Conservation (phyloP, 768 basidiomycete species). For the Mycena floridula region DNA sequence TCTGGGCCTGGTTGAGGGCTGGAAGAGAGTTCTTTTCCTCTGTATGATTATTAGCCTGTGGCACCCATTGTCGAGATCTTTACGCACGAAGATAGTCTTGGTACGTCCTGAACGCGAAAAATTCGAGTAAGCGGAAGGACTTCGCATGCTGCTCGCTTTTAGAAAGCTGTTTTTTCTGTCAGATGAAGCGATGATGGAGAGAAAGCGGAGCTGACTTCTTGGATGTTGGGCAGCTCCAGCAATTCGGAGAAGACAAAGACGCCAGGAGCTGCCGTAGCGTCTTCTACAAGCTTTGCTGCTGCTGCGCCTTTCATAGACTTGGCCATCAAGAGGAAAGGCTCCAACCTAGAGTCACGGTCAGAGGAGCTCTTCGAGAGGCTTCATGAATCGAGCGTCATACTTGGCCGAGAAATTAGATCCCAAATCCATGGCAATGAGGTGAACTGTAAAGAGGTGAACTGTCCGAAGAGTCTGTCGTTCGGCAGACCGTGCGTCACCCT, state of each 20-base stretch:
- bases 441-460: neutral
- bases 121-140: conserved; percentile 60
- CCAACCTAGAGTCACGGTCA: too few relatives aligned
- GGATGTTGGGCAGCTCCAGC: conserved; percentile 74
- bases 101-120: conserved; percentile 90
- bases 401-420: conserved; percentile 59
- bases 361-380: too few relatives aligned
- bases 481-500: too few relatives aligned
- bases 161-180: conserved; percentile 46
- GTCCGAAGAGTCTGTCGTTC: too few relatives aligned
- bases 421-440: conserved; percentile 43
- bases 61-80: neutral
- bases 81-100: conserved; percentile 67
- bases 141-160: conserved; percentile 57
- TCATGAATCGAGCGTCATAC: too few relatives aligned
- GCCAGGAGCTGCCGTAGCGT: conserved; percentile 84
- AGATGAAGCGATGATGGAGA: neutral
- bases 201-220: conserved; percentile 52
- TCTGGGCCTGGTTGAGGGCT: conserved; percentile 63
- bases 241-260: conserved; percentile 92
- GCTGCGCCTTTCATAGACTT: conserved; percentile 90
- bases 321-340: conserved; percentile 88
- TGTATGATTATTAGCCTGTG: conserved; percentile 19
- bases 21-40: conserved; percentile 66
- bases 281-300: conserved; percentile 81